Base-by-base conservation (phyloP, 2,329 filamentous ascomycete genomes). In the Aspergillus unguis region DNA sequence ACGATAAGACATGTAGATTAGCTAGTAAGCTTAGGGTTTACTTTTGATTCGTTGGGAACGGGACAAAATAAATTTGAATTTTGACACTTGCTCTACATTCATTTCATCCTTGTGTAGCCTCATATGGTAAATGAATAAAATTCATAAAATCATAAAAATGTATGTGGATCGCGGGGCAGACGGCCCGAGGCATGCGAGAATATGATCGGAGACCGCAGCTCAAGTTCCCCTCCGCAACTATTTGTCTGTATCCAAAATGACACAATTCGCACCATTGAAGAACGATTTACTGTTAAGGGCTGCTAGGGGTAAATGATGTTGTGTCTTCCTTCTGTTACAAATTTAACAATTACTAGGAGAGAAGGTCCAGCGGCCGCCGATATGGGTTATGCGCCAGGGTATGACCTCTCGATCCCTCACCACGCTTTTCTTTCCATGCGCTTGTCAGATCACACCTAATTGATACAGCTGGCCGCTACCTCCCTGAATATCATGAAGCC, bases 331-430 rank as follows among this genome's bases (percentile, higher is more conserved):
- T 17, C 10, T 23, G 11, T 26, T 17, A 23, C 23, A 4, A 42
- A 33, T 37, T 52, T 62, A 60, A 65, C 56, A 28, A 52, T 50
- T 48, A 60, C 49, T 66, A 95, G 92, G 92, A 71, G 82, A 96
- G 75, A 85, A 85, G 71, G 89, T 97, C 61, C 91, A 96, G 75
- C 85, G 94, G 59, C 88, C 94, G 56, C 94, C 94, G 53, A 90
- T 95, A 79, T 99, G 94, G 94, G 91, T 99, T 71, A 99, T 99
- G 94, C 88, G 94, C 75, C 94, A 99, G 85, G 91, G 91, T 92
- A 79, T 72, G 72, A 63, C 61, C n/a, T 28, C 33, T 33, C 17
- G 27, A 11, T 26, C 23, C 29, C 27, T 46, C 25, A n/a, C 42
- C 36, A 11, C 5, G 17, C 29, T 35, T 11, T 3, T 28, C 25